Conservation (phyloP, 371 early-diverging fungal species). For the Mortierella sp. region DNA sequence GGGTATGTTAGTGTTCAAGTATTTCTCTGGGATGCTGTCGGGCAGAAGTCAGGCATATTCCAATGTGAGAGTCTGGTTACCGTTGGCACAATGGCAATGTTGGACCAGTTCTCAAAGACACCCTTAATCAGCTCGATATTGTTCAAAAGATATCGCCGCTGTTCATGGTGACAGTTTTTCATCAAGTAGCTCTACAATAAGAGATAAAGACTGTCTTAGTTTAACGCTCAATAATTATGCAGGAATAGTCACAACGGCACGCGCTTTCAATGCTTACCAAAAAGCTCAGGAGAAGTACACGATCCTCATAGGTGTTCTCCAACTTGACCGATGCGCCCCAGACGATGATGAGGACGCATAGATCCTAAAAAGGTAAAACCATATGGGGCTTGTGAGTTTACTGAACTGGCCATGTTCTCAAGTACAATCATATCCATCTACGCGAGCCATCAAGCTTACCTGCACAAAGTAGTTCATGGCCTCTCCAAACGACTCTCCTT, state of each 20-base stretch:
- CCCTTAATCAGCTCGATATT: slow-evolving; percentile 70
- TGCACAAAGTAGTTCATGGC: slow-evolving; percentile 80
- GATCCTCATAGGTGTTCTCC: slow-evolving; percentile 56
- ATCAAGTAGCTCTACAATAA: slow-evolving; percentile 64
- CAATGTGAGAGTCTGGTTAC: slow-evolving; percentile 47
- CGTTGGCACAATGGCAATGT: slow-evolving; percentile 69
- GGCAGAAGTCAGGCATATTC: neutral
- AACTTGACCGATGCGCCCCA: slow-evolving; percentile 66
- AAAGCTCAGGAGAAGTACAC: slow-evolving; percentile 56
- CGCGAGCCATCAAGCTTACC: slow-evolving; percentile 39
- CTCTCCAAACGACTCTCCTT: slow-evolving; percentile 68
- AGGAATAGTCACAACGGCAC: neutral
- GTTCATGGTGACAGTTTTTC: slow-evolving; percentile 62
- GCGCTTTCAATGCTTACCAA: slow-evolving; percentile 47
- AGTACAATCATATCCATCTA: neutral
- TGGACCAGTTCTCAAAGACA: slow-evolving; percentile 73
- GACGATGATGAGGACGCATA: slow-evolving; percentile 67
- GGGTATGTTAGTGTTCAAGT: neutral
- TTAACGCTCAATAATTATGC: neutral
- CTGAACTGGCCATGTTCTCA: neutral
- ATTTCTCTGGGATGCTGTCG: neutral
- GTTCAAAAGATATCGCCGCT: slow-evolving; percentile 58
- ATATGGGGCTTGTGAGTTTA: neutral
- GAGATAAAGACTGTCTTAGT: slow-evolving; percentile 4
- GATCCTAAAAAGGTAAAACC: slow-evolving; percentile 56